Evolutionary conservation across 2,329 filamentous ascomycete species (phyloP), one percentile per base, ranked within the genome.

Genomic region (Botrytis cinerea): DNA sequence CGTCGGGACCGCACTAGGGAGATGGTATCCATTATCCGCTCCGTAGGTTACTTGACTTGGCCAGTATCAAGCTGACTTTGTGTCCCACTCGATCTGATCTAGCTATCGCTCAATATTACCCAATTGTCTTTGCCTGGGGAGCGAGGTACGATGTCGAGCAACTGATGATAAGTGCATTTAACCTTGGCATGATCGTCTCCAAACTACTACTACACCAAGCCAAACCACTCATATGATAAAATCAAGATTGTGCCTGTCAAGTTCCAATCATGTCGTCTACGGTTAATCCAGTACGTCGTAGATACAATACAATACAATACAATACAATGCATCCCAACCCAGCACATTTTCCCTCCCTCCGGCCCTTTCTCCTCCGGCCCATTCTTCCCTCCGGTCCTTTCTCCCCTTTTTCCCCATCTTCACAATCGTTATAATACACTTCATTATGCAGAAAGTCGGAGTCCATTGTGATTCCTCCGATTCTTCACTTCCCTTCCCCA

Each of bases 361-460:
- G 46, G 64, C 64, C 46, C 64, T 57, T 69, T 46, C 28, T 16
- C 32, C 66, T 48, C 46, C 46, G 46, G 64, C 64, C 64, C 64
- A 57, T 69, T 46, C 28, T 16, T 32, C 32, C 66, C 45, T 51
- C 48, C 48, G 48, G 48, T 25, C 48, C 48, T 38, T 48, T 35
- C n/a, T 54, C 45, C n/a, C 51, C n/a, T 28, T 54, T 54, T 28
- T 18, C 28, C 28, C 32, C 38, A 61, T 61, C 28, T 16, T 43
- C n/a, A 12, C 38, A 28, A 43, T 43, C 67, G 40, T 70, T 12
- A 51, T 51, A 28, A 51, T 66, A 28, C 69, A 71, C 59, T 63
- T 71, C 59, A 71, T 62, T 38, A 71, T 71, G 69, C 69, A 71
- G 69, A 71, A 71, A 71, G 69, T 51, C 69, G 69, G 69, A 40